Evolutionary conservation across 2,329 filamentous ascomycete species (phyloP).

Genomic region (Pseudogymnoascus sp.): DNA sequence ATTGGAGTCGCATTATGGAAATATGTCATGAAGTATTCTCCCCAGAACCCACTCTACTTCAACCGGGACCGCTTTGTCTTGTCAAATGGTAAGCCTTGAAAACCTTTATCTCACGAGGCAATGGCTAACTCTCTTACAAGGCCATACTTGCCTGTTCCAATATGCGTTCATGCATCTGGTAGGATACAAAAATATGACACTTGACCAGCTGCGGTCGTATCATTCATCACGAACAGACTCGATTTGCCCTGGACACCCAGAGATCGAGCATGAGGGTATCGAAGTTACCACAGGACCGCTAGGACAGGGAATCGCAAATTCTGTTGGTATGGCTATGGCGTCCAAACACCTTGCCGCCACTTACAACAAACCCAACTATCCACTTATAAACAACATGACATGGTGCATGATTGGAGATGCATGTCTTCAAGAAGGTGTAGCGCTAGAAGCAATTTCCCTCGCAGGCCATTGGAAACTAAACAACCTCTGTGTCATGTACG

Average conservation of each 20-base stretch:
- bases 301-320: neutral
- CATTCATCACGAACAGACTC: slow-evolving; percentile 32
- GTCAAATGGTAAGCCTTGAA: slow-evolving; percentile 30
- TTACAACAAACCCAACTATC: slow-evolving; percentile 37
- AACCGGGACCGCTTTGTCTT: slow-evolving; percentile 37
- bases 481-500: slow-evolving; percentile 42
- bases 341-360: slow-evolving; percentile 38
- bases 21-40: slow-evolving; percentile 35
- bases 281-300: neutral
- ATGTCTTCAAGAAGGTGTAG: slow-evolving; percentile 42
- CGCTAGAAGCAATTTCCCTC: slow-evolving; percentile 39
- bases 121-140: slow-evolving; percentile 17
- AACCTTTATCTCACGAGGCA: neutral
- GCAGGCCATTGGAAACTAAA: slow-evolving; percentile 39
- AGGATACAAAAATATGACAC: slow-evolving; percentile 38
- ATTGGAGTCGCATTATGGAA: slow-evolving; percentile 35
- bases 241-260: slow-evolving; percentile 38
- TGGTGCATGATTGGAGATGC: slow-evolving; percentile 44
- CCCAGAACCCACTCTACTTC: slow-evolving; percentile 32
- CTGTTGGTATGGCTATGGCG: slow-evolving; percentile 35
- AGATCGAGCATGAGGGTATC: slow-evolving; percentile 41
- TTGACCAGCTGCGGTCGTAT: slow-evolving; percentile 40
- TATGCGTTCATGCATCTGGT: slow-evolving; percentile 37
- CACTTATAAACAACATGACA: slow-evolving; percentile 36
- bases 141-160: slow-evolving; percentile 37